Conservation (phyloP, 1,284 basidiomycete species). For the Sporisorium iseilematis-ciliati region DNA sequence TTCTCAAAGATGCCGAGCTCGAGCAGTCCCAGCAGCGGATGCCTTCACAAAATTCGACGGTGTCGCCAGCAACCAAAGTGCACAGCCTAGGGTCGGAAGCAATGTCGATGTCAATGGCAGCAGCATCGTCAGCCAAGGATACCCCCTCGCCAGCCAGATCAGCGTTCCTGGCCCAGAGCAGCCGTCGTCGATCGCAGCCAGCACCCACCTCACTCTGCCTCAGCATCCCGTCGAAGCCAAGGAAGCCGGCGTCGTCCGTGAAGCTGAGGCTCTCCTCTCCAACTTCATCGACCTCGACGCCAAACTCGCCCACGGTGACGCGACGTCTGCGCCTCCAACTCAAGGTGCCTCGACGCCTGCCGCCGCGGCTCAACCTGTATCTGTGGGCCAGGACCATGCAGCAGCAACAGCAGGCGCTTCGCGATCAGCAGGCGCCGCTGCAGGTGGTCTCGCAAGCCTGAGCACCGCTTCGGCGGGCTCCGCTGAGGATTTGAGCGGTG, state of each 20-base stretch:
- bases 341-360: conserved; percentile 49
- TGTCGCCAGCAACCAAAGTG: conserved; percentile 25
- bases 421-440: conserved; percentile 40
- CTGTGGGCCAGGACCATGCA: conserved; percentile 42
- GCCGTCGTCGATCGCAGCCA: conserved; percentile 43
- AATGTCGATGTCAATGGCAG: conserved; percentile 58
- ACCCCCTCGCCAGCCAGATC: conserved; percentile 32
- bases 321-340: conserved; percentile 49
- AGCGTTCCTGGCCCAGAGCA: conserved; percentile 33
- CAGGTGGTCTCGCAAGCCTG: conserved; percentile 46
- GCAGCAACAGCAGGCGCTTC: conserved; percentile 34
- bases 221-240: conserved; percentile 39
- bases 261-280: conserved; percentile 58
- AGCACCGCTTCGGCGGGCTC: conserved; percentile 26
- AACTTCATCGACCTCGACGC: conserved; percentile 53
- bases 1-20: conserved; percentile 39
- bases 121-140: conserved; percentile 54
- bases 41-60: conserved; percentile 40
- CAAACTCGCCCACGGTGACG: conserved; percentile 44
- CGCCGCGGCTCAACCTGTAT: conserved; percentile 44
- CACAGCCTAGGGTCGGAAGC: conserved; percentile 29
- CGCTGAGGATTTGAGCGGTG: conserved; percentile 19
- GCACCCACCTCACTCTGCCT: conserved; percentile 26
- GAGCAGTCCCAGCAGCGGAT: conserved; percentile 66
- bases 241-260: conserved; percentile 44